These are phyloP conservation scores for Ogataea nitratoaversa DNA, from an alignment of 805 yeast genomes.

Conservation along the genomic window DNA sequence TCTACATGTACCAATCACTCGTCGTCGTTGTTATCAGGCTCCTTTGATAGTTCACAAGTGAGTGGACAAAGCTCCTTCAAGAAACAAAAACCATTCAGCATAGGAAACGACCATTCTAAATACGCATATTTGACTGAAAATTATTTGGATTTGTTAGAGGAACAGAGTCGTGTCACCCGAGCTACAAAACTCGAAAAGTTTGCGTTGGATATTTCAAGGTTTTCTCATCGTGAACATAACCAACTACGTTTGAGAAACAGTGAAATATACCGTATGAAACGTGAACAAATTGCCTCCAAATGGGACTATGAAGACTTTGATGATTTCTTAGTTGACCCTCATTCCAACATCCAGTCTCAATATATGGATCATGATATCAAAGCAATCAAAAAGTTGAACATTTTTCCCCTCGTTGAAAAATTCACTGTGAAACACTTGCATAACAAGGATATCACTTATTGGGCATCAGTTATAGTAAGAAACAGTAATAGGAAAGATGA, in stretches of 20 bases:
- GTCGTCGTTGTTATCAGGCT: background rate
- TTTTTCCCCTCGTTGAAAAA: constrained; percentile 89
- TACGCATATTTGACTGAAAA: constrained; percentile 15
- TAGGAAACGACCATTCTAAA: constrained; percentile 13
- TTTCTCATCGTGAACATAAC: constrained; percentile 27
- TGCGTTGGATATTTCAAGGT: constrained; percentile 24
- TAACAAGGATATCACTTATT: constrained; percentile 79
- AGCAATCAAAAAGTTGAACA: constrained; percentile 51
- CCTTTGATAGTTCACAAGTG: background rate
- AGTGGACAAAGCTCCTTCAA: constrained; percentile 1
- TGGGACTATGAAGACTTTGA: constrained; percentile 36
- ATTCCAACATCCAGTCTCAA: constrained; percentile 8
- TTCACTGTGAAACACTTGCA: constrained; percentile 66
- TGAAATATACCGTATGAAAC: constrained; percentile 19
- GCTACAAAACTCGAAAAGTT: constrained; percentile 28
- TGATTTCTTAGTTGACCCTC: background rate
- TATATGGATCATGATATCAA: constrained; percentile 27
- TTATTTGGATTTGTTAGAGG: constrained; percentile 21
- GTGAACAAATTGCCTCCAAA: constrained; percentile 25
- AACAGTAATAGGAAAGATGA: constrained; percentile 93
- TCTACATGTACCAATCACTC: background rate
- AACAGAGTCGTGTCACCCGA: constrained; percentile 19
- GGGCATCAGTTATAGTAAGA: constrained; percentile 98
- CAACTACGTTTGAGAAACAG: constrained; percentile 25
- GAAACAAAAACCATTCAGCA: constrained; percentile 6